Base-by-base conservation (phyloP, 345 rosid genomes). In the Arabidopsis suecica region DNA sequence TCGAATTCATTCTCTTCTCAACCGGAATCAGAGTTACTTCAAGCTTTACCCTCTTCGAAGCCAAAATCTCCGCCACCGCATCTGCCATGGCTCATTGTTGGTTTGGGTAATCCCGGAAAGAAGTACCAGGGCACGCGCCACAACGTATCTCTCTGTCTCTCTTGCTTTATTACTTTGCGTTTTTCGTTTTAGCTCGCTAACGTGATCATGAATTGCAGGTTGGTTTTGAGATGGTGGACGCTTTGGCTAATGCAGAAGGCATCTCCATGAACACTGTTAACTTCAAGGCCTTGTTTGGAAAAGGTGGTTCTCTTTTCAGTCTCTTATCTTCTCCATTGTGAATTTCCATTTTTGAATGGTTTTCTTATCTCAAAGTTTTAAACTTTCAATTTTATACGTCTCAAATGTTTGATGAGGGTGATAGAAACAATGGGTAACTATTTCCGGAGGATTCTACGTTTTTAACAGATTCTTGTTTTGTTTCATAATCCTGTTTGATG, bases 81-180 rank as follows among this genome's bases (percentile, higher is more conserved):
- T 60, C 66, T 71, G 1, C 96, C 90, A 11, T 93, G 97, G 97
- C 87, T 93, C 20, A 85, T 93, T 44, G 93, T 89, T 3, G 98
- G 98, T 13, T 91, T 93, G 47, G 98, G 97, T 13, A 93, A 93
- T 70, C 97, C 98, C 11, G 98, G 98, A 3, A 89, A 91, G 59
- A 88, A 80, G 76, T 93, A 73, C 72, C 78, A 84, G 36, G 84
- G 88, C 82, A 93, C 97, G 38, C 97, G 96, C 75, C 98, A 93
- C 63, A 93, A 89, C 37, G 98, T 93, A 12, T 54, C 1, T 47
- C 28, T 59, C 23, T 55, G 25, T 42, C 9, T 45, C 30, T 44
- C 6, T 65, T 11, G 2, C 6, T 22, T 23, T 25, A 5, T 33
- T 30, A 16, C 3, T 67, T 51, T 50, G 33, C 10, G 1, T 44